These are phyloP conservation scores for Malassezia sympodialis DNA, from an alignment of 1,284 basidiomycete species.

Conservation along the genomic window DNA sequence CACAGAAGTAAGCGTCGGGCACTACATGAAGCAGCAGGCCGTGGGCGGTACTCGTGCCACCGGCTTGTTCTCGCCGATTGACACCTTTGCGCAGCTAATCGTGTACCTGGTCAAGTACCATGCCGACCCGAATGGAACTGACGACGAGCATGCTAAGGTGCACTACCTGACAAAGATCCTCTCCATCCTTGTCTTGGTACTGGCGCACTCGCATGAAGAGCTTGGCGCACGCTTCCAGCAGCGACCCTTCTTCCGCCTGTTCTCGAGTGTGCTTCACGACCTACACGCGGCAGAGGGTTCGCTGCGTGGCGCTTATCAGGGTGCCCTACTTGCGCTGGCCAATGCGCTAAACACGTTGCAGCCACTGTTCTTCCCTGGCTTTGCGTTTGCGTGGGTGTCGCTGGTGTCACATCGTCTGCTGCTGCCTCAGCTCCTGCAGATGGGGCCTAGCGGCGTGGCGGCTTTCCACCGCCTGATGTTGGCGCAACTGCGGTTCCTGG, in stretches of 20 bases:
- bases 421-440: slow-evolving; percentile 88
- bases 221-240: slow-evolving; percentile 83
- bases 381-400: slow-evolving; percentile 96
- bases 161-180: slow-evolving; percentile 96
- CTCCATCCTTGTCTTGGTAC: slow-evolving; percentile 88
- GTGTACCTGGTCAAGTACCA: slow-evolving; percentile 99
- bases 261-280: slow-evolving; percentile 90
- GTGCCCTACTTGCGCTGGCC: slow-evolving; percentile 72
- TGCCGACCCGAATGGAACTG: slow-evolving; percentile 71
- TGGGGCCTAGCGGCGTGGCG: slow-evolving; percentile 60
- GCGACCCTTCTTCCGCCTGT: slow-evolving; percentile 97
- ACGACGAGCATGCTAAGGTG: slow-evolving; percentile 85
- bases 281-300: slow-evolving; percentile 71
- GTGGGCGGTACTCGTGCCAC: slow-evolving; percentile 65
- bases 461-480: slow-evolving; percentile 89
- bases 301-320: slow-evolving; percentile 74
- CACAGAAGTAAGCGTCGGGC: slow-evolving; percentile 83
- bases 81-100: slow-evolving; percentile 88
- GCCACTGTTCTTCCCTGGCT: slow-evolving; percentile 91
- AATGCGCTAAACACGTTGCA: slow-evolving; percentile 93
- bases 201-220: slow-evolving; percentile 91
- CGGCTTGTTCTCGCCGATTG: slow-evolving; percentile 71
- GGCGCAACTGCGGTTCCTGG: slow-evolving; percentile 84
- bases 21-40: slow-evolving; percentile 75
- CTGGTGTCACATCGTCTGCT: slow-evolving; percentile 90